Conservation (phyloP, 2,329 filamentous ascomycete genomes). For the Claviceps sp. region DNA sequence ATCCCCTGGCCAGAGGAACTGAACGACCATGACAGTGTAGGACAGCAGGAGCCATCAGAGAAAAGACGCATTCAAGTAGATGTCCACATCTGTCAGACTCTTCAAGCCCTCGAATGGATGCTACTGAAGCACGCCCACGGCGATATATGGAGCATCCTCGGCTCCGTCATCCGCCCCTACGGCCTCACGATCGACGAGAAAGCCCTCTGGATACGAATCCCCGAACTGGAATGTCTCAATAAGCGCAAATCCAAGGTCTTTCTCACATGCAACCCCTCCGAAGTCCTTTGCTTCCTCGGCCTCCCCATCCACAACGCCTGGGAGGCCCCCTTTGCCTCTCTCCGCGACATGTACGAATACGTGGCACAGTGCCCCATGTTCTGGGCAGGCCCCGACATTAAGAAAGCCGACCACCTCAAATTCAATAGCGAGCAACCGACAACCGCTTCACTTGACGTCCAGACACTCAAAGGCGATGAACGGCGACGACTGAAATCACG, state of each 20-base stretch:
- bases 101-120: constrained; percentile 42
- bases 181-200: constrained; percentile 53
- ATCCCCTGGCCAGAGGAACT: constrained; percentile 35
- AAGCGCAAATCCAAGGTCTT: constrained; percentile 43
- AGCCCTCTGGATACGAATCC: constrained; percentile 51
- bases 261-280: constrained; percentile 41
- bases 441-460: constrained; percentile 13
- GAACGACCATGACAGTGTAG: not conserved
- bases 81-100: constrained; percentile 37
- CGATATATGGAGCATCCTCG: constrained; percentile 55
- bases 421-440: not conserved
- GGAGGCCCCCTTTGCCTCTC: constrained; percentile 38
- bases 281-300: constrained; percentile 50
- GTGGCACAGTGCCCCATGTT: constrained; percentile 45
- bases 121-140: constrained; percentile 58
- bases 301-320: constrained; percentile 35
- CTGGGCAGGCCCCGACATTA: constrained; percentile 20
- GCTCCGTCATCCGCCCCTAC: constrained; percentile 46
- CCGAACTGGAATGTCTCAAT: constrained; percentile 50
- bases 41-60: not conserved
- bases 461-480: constrained; percentile 38
- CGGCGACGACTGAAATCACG: constrained; percentile 40
- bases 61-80: constrained; percentile 52
- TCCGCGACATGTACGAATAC: constrained; percentile 49
- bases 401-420: not conserved